These are phyloP conservation scores for Lodderomyces pseudojiufengensis DNA, from an alignment of 1,139 yeast genomes.

Conservation along the genomic window DNA sequence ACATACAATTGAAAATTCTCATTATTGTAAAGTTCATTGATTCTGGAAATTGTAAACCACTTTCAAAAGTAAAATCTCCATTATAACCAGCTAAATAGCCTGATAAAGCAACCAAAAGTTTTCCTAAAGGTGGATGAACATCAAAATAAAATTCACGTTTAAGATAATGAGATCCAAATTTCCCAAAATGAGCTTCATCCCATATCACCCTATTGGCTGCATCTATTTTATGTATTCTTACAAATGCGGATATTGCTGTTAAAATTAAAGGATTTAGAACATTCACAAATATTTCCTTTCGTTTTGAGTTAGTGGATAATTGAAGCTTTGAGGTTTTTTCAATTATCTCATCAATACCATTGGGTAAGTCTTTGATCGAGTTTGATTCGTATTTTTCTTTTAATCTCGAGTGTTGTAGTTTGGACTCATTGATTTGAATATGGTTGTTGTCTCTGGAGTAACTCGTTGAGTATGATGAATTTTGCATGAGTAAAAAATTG, in stretches of 20 bases:
- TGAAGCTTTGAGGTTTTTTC: conserved; percentile 24
- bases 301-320: conserved; percentile 9
- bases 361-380: too few species aligned
- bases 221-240: conserved; percentile 68
- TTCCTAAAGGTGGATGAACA: conserved; percentile 78
- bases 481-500: too few species aligned
- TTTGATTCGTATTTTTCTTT: too few species aligned
- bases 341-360: conserved; percentile 26
- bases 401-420: too few species aligned
- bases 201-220: conserved; percentile 69
- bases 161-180: conserved; percentile 61
- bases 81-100: conserved; percentile 68
- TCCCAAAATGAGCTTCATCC: conserved; percentile 94
- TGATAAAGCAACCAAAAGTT: conserved; percentile 62
- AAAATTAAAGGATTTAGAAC: conserved; percentile 32
- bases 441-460: too few species aligned
- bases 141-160: conserved; percentile 69
- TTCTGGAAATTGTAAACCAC: conserved; percentile 56
- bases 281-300: conserved; percentile 15
- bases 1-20: conserved; percentile 64
- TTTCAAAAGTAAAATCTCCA: conserved; percentile 63
- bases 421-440: too few species aligned
- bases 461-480: too few species aligned
- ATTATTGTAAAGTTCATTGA: conserved; percentile 52
- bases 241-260: conserved; percentile 59